Conservation (phyloP, 2,329 filamentous ascomycete species). For the Chaetomium olivaceum region DNA sequence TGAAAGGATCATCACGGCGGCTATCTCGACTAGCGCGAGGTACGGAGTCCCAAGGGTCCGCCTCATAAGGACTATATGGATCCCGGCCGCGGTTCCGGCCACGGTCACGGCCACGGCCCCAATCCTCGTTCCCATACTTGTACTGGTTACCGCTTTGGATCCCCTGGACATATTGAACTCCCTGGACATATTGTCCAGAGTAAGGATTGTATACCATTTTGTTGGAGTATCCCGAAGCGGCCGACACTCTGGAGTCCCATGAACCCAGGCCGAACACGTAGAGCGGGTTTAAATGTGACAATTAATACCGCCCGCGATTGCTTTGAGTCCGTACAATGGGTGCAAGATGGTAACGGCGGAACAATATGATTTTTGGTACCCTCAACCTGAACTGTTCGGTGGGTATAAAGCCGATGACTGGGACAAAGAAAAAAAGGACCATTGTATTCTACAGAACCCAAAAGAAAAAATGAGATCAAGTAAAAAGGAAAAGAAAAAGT, state of each 20-base stretch:
- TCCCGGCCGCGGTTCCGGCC: too few species aligned
- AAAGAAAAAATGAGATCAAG: background rate
- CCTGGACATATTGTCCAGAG: background rate
- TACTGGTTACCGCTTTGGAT: background rate
- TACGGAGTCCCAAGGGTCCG: background rate
- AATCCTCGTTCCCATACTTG: background rate
- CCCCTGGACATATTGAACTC: background rate
- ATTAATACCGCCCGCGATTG: background rate
- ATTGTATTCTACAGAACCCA: background rate
- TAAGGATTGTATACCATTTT: background rate
- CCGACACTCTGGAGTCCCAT: background rate
- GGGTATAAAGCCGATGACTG: slow-evolving; percentile 6
- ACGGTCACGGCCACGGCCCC: background rate
- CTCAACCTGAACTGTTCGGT: background rate
- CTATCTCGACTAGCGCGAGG: background rate
- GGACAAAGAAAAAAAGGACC: slow-evolving; percentile 1
- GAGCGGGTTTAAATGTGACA: background rate
- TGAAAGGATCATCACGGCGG: background rate
- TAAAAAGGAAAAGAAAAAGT: background rate
- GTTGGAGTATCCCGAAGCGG: background rate
- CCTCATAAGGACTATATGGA: background rate
- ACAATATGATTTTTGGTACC: slow-evolving; percentile 3
- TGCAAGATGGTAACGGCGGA: background rate
- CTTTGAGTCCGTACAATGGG: background rate
- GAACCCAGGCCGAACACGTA: background rate